Conservation (phyloP, 305 asterid genomes). For the Andrographis paniculata region DNA sequence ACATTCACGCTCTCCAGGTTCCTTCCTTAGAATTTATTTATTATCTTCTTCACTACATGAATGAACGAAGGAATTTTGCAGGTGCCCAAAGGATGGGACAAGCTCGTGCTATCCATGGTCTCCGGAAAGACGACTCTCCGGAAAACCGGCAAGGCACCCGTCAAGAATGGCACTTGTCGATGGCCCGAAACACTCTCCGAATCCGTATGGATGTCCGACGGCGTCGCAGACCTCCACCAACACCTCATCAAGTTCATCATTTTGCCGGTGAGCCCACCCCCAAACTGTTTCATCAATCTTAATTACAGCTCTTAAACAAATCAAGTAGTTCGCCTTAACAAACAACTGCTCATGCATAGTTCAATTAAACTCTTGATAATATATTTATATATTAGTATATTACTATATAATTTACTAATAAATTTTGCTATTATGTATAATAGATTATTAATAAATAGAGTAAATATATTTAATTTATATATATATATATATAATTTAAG, state of each 20-base stretch:
- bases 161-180: conserved; percentile 32
- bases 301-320: too few species aligned
- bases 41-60: too few species aligned
- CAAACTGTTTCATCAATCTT: background rate
- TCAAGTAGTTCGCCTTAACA: too few species aligned
- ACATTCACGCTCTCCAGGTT: conserved; percentile 33
- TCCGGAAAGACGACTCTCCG: conserved; percentile 26
- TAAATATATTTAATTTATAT: too few species aligned
- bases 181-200: conserved; percentile 39
- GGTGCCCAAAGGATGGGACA: conserved; percentile 60
- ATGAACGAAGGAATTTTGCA: too few species aligned
- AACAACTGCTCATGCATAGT: too few species aligned
- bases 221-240: conserved; percentile 21
- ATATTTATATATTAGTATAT: too few species aligned
- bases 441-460: too few species aligned
- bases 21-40: conserved; percentile 6
- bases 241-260: conserved; percentile 30
- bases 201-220: conserved; percentile 34
- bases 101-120: conserved; percentile 32
- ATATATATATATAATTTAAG: too few species aligned
- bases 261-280: conserved; percentile 22
- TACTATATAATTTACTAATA: too few species aligned
- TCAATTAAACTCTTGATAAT: too few species aligned
- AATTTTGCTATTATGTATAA: too few species aligned
- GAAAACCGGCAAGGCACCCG: conserved; percentile 29